phyloP scores from a whole-genome alignment of 2,329 filamentous ascomycete species.

The Diaporthe capsici region DNA sequence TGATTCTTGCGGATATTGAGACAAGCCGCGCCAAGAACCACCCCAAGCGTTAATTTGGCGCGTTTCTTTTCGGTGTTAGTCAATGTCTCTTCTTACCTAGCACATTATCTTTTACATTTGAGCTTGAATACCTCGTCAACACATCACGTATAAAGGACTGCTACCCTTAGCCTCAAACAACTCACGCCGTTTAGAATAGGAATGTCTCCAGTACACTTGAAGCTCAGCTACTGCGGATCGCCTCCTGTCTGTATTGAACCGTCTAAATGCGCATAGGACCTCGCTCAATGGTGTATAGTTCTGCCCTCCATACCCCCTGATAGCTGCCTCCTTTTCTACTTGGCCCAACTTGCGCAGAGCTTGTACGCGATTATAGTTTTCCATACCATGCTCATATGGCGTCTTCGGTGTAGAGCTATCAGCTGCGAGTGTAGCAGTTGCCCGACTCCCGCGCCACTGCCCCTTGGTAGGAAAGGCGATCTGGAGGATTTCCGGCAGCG shows the following conservation, averaged over 20 bases:
- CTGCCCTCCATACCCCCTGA: neutral
- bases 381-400: neutral
- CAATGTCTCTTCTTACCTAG: neutral
- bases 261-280: neutral
- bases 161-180: too few relatives aligned
- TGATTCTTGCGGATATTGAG: neutral
- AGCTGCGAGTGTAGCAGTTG: neutral
- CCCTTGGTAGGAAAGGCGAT: neutral
- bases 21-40: too few relatives aligned
- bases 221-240: neutral
- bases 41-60: neutral
- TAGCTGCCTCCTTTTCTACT: neutral
- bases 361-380: neutral
- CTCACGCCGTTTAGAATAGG: too few relatives aligned
- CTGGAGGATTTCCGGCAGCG: neutral
- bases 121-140: too few relatives aligned
- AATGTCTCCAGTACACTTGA: too few relatives aligned
- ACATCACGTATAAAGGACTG: too few relatives aligned
- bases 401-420: neutral
- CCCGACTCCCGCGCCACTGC: neutral
- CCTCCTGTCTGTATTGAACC: neutral
- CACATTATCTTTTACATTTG: neutral
- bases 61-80: neutral
- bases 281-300: neutral
- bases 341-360: neutral